phyloP scores from a whole-genome alignment of 345 rosid species.

The Boechera divaricarpa region DNA sequence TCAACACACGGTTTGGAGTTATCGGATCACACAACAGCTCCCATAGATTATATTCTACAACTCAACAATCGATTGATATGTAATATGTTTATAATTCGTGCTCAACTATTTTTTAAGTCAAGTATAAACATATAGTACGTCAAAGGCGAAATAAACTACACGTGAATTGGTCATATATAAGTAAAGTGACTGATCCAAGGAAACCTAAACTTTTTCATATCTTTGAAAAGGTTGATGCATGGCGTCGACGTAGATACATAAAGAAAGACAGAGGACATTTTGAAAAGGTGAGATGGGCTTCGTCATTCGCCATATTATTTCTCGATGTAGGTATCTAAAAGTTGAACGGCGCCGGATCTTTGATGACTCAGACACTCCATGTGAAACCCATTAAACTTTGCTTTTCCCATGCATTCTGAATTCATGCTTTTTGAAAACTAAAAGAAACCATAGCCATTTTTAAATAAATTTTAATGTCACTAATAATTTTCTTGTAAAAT shows the following conservation, averaged over 20 bases:
- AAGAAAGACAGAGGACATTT: background rate
- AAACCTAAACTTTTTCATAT: background rate
- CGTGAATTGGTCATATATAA: background rate
- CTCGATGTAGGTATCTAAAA: constrained; percentile 25
- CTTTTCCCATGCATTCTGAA: constrained; percentile 9
- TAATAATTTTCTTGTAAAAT: background rate
- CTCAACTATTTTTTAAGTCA: background rate
- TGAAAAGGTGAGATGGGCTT: background rate
- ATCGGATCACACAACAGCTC: background rate
- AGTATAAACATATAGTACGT: no score
- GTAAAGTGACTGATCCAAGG: background rate
- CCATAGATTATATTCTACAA: background rate
- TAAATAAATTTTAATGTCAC: background rate
- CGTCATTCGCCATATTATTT: background rate
- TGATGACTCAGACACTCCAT: constrained; percentile 35
- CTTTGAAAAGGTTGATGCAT: background rate
- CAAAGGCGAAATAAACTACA: background rate
- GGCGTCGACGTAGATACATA: constrained; percentile 1
- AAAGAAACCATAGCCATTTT: background rate
- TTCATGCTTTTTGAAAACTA: background rate
- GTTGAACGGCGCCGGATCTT: constrained; percentile 28
- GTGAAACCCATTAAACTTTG: constrained; percentile 22
- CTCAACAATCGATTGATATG: background rate
- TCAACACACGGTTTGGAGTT: background rate
- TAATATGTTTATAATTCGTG: background rate